Base-by-base conservation (phyloP, 257 asterid genomes). In the Schizonepeta tenuifolia region DNA sequence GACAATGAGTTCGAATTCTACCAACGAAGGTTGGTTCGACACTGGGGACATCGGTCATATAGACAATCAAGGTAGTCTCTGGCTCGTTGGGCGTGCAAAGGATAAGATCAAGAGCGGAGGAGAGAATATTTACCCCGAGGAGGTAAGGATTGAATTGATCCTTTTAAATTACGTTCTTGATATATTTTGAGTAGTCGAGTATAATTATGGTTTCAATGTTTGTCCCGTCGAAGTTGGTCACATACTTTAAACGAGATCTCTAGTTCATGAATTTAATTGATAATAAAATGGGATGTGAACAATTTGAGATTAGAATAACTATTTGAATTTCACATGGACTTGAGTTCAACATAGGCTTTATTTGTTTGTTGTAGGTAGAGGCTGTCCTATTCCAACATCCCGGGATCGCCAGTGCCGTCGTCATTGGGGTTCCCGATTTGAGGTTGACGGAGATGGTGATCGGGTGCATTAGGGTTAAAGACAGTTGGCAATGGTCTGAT, bases 41-140 rank as follows among this genome's bases (percentile, higher is more conserved):
- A 94, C 98, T 1, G 98, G 97, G 73, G 98, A 94, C 67, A 80
- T 89, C 2, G 97, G 98, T 24, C 81, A 46, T 62, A 78, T 88
- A 44, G 97, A 91, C 68, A 88, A 75, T 38, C 47, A n/a, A 9
- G 99, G 97, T 56, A 87, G 87, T 71, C 87, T 94, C 13, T 94
- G 96, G 97, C 96, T 94, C 67, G 67, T 89, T 21, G 98, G 98
- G 40, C 96, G 97, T 50, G 86, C 67, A 31, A 86, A 88, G 67
- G 97, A 86, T 35, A 85, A 83, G 75, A 94, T 94, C 85, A 94
- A 91, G 88, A 94, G 86, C 49, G 97, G 98, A 14, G 98, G 98
- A 26, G 98, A 94, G 73, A 91, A 89, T 71, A 70, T 94, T 24
- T 91, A 89, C 68, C 98, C 99, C 1, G 95, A 82, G 79, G 97